Evolutionary conservation across 2,329 filamentous ascomycete species (phyloP).

Genomic region (Colletotrichum sansevieriae): DNA sequence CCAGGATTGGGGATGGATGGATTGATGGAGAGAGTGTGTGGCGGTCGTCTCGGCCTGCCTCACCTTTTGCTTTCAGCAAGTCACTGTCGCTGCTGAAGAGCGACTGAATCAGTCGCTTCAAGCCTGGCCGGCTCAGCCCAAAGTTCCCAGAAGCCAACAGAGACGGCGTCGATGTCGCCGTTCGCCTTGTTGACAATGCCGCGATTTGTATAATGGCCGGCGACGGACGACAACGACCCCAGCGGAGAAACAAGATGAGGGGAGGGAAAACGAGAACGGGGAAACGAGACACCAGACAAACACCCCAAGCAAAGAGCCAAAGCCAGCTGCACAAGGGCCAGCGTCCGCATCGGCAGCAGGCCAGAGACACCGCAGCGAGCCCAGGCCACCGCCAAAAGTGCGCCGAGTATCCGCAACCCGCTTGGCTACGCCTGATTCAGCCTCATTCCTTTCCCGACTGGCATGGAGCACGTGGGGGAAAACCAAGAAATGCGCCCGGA

Average conservation of each 20-base stretch:
- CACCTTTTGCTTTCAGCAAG: constrained; percentile 39
- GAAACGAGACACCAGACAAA: constrained; percentile 38
- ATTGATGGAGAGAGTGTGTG: constrained; percentile 31
- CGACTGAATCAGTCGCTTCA: constrained; percentile 17
- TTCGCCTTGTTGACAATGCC: constrained; percentile 18
- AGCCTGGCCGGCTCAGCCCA: constrained; percentile 28
- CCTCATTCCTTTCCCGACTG: constrained; percentile 47
- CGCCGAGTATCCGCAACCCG: constrained; percentile 41
- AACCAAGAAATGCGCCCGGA: constrained; percentile 38
- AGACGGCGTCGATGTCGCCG: constrained; percentile 19
- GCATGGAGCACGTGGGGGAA: constrained; percentile 41
- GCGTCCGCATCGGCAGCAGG: constrained; percentile 38
- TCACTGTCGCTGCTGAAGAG: constrained; percentile 24
- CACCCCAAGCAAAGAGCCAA: constrained; percentile 12
- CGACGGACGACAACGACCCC: constrained; percentile 18
- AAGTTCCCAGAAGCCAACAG: constrained; percentile 16
- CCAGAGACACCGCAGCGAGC: constrained; percentile 36
- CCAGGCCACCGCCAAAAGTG: constrained; percentile 39
- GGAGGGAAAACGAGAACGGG: constrained; percentile 35
- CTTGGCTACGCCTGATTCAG: constrained; percentile 47
- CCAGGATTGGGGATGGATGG: constrained; percentile 30
- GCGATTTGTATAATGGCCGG: constrained; percentile 21
- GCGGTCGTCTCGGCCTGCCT: constrained; percentile 40
- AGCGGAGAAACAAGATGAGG: constrained; percentile 32
- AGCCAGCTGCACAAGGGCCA: constrained; percentile 38